Base-by-base conservation (phyloP, 805 yeast genomes). In the Priceomyces castillae region DNA sequence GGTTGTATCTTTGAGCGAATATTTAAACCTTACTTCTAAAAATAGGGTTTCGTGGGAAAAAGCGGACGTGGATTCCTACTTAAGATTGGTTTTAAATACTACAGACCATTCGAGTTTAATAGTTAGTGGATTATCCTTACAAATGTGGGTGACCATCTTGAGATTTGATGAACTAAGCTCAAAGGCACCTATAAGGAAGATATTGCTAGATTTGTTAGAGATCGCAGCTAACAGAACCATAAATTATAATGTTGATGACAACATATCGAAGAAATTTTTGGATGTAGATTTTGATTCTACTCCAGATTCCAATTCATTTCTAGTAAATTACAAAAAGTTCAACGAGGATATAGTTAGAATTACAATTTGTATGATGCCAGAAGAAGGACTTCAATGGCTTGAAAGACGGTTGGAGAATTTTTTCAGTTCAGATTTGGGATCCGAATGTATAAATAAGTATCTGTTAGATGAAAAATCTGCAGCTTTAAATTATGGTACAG, bases 81-180 rank as follows among this genome's bases (percentile, higher is more conserved):
- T 90, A 49, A 76, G 77, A 43, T 74, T 94, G 17, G 89, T 94
- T 4, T 69, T 94, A 35, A 77, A 82, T 37, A 88, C 97, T 1
- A 86, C 96, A 0, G 77, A 74, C 54, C 94, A 89, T 57, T 86
- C 88, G 19, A 86, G 96, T 54, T 73, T 94, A 43, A 84, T 92
- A n/a, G 83, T 92, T 2, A 84, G 96, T 40, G 96, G 97, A 0
- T 73, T 94, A 14, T 86, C 97, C 0, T 66, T 94, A 41, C 96
- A 90, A 59, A 85, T 94, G 69, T 95, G 99, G 99, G 89, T 95
- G 47, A 80, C 92, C 2, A 80, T 92, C 51, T 67, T 95, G 40
- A 76, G 99, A 54, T 79, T 83, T 44, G 96, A 90, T 52, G 87
- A 83, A 46, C 70, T 86, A 37, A 73, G 83, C 46, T 78, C 80